Percentiles rank a stretch among this genome's conserved stretches.
These are phyloP conservation scores for Camillea tinctor DNA, from an alignment of 2,329 filamentous ascomycete genomes.

Conservation along the genomic window DNA sequence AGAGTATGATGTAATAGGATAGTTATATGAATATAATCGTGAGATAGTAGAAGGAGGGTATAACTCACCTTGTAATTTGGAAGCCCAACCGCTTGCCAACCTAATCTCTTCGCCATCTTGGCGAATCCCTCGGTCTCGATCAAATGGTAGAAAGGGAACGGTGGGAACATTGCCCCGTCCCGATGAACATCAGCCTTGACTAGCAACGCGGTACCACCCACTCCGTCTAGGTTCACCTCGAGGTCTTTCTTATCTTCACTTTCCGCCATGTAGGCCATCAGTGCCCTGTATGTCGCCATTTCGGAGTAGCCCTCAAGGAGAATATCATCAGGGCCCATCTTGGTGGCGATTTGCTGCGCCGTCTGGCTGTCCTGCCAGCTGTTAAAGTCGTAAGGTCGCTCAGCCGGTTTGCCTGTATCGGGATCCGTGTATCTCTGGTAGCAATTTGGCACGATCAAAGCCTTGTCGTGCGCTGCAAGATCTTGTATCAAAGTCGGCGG, in stretches of 20 bases:
- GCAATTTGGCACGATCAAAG: constrained; percentile 94
- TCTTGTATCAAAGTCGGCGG: constrained; percentile 86
- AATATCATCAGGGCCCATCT: constrained; percentile 90
- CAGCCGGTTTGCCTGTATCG: constrained; percentile 65
- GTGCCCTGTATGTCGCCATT: constrained; percentile 83
- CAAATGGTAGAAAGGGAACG: constrained; percentile 93
- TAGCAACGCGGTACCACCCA: constrained; percentile 86
- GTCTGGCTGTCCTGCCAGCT: constrained; percentile 90
- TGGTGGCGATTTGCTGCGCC: constrained; percentile 70
- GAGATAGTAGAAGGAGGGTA: neutral
- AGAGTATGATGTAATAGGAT: neutral
- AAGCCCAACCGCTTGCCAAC: constrained; percentile 82
- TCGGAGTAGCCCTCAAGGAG: constrained; percentile 90
- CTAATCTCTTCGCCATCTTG: constrained; percentile 89
- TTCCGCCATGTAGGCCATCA: constrained; percentile 82
- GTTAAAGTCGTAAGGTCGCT: constrained; percentile 94
- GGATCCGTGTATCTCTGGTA: constrained; percentile 80
- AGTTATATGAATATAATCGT: neutral
- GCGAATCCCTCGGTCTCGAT: constrained; percentile 98
- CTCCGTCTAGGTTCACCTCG: constrained; percentile 81
- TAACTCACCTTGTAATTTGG: constrained; percentile 88
- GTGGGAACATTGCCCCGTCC: constrained; percentile 97
- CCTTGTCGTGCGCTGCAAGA: constrained; percentile 79
- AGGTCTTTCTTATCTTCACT: constrained; percentile 54
- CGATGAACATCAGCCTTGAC: constrained; percentile 97